Evolutionary conservation across 768 basidiomycete genomes (phyloP), one percentile per base, ranked within the genome.

Genomic region (Infundibulicybe gibba): DNA sequence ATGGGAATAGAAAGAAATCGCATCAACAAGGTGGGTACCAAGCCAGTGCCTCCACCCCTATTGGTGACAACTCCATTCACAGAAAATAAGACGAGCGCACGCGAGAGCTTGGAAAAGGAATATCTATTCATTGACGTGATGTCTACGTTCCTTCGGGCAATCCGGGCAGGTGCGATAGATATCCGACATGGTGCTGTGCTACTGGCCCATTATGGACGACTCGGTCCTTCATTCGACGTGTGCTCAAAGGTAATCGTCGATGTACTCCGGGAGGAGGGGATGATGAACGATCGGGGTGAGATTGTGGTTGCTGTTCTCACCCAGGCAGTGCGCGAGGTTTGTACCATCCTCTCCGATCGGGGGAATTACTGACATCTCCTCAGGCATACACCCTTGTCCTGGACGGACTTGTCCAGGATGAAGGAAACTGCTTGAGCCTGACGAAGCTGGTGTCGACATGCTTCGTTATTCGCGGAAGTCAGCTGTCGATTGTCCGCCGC

Each of bases 391-490:
- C 77, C 9, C 67, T 90, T n/a, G 81, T 87, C 47, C 70, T 95
- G 45, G 91, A 95, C 43, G 79, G 76, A 5, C 61, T 83, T 10
- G 80, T 82, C 14, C 61, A 68, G 9, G 76, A 82, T 40, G 90
- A 89, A 50, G 75, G 74, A 1, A 81, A 79, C 39, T 70, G 80
- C n/a, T 62, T 87, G 2, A 75, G 81, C 8, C 76, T 99, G 6
- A 81, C 87, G 32, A 94, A 93, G 58, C 69, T 85, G 2, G 70
- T 97, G 12, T 69, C 82, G 0, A 71, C 79, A 2, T 83, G 81
- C 44, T 84, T 94, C 56, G 63, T 90, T 47, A 76, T 94, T 31
- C 86, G 94, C 10, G 95, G 95, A 16, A 87, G 84, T n/a, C 93
- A 97, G 52, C 80, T 98, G 14, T 69, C 88, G 0, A 69, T 97